phyloP scores from a whole-genome alignment of 2,329 filamentous ascomycete genomes.

The Botrytis galanthina region DNA sequence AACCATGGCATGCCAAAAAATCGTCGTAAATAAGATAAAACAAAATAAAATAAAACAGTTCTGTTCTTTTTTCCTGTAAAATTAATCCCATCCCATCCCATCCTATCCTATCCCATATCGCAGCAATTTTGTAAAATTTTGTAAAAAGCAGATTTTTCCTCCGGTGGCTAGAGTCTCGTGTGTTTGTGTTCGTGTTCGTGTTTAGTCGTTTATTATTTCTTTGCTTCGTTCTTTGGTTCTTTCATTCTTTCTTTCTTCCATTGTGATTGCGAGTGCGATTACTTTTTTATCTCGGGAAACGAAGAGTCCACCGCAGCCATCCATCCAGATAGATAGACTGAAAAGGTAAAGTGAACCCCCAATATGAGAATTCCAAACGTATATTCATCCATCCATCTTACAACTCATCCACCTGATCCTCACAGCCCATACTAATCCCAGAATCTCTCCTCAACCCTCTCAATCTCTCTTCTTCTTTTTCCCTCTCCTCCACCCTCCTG shows the following conservation, averaged over 20 bases:
- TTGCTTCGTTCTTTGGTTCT: neutral
- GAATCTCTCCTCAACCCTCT: neutral
- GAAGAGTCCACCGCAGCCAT: neutral
- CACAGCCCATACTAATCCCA: neutral
- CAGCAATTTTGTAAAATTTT: neutral
- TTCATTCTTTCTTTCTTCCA: too few species aligned
- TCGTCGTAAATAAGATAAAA: too few species aligned
- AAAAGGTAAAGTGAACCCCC: neutral
- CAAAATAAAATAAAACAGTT: neutral
- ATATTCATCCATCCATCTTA: neutral
- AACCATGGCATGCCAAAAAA: too few species aligned
- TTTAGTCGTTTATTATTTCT: neutral
- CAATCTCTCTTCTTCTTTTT: neutral
- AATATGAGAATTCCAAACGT: neutral
- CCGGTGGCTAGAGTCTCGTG: neutral
- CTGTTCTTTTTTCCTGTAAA: neutral
- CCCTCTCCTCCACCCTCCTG: neutral
- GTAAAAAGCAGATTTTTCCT: neutral
- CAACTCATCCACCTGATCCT: neutral
- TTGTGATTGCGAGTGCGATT: too few species aligned
- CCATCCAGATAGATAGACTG: neutral
- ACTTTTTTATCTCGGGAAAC: too few species aligned
- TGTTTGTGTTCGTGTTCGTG: too few species aligned
- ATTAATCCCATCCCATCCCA: neutral
- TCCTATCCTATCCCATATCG: too few species aligned